These are phyloP conservation scores for Xerophyta viscosa DNA, from an alignment of 106 monocot genomes.

Conservation along the genomic window DNA sequence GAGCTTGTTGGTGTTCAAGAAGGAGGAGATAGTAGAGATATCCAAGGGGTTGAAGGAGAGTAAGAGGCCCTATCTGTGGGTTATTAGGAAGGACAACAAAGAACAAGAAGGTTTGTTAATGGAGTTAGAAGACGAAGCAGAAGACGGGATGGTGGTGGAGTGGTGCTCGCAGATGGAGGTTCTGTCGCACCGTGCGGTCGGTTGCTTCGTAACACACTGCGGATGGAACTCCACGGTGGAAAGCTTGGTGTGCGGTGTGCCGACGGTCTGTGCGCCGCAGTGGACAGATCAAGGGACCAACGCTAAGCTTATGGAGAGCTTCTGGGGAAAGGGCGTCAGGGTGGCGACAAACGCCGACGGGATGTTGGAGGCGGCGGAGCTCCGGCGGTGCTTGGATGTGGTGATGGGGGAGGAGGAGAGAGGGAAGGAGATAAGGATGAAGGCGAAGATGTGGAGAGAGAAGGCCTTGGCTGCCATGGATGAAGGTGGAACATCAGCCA, in stretches of 20 bases:
- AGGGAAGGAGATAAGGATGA: too few relatives aligned
- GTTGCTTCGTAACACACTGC: slow-evolving; percentile 9
- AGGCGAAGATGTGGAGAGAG: too few relatives aligned
- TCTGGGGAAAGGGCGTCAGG: neutral
- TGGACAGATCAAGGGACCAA: slow-evolving; percentile 4
- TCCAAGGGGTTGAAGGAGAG: neutral
- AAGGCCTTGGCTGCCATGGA: too few relatives aligned
- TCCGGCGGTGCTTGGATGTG: neutral
- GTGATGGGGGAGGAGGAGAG: too few relatives aligned
- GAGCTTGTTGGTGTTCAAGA: slow-evolving; percentile 19
- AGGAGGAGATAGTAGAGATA: slow-evolving; percentile 40
- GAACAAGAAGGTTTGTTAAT: neutral
- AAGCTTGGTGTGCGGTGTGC: slow-evolving; percentile 27
- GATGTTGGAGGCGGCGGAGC: neutral
- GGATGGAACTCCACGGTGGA: slow-evolving; percentile 14
- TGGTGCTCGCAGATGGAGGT: slow-evolving; percentile 1
- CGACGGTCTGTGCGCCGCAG: slow-evolving; percentile 15
- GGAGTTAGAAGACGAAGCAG: neutral
- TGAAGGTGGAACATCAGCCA: too few relatives aligned
- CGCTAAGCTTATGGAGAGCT: neutral
- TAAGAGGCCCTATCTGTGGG: neutral
- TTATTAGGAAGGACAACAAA: neutral
- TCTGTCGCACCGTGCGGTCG: neutral
- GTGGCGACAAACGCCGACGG: neutral
- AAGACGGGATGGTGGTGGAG: neutral